Conservation (phyloP, 2,329 filamentous ascomycete species). For the Cladophialophora immunda region DNA sequence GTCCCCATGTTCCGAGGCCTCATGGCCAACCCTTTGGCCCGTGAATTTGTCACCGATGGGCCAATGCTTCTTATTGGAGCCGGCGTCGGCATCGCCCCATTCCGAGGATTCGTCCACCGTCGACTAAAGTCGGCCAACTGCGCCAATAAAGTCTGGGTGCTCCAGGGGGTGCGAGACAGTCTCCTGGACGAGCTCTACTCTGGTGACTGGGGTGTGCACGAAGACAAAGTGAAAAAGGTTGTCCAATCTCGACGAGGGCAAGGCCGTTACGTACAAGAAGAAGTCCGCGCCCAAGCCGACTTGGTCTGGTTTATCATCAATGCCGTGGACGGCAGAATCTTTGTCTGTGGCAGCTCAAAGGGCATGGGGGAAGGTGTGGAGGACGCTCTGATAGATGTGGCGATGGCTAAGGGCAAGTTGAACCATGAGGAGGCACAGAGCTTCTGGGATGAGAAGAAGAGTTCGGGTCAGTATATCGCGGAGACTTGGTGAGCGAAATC, state of each 20-base stretch:
- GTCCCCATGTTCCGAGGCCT: slow-evolving; percentile 98
- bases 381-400: slow-evolving; percentile 83
- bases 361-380: slow-evolving; percentile 99
- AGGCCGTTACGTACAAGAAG: slow-evolving; percentile 94
- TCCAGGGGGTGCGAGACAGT: slow-evolving; percentile 93
- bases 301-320: slow-evolving; percentile 99
- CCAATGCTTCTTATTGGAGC: slow-evolving; percentile 98
- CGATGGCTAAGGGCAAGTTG: slow-evolving; percentile 90
- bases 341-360: slow-evolving; percentile 93
- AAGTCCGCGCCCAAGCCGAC: slow-evolving; percentile 88
- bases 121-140: slow-evolving; percentile 93
- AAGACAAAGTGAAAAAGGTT: slow-evolving; percentile 83
- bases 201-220: slow-evolving; percentile 94
- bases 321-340: slow-evolving; percentile 91
- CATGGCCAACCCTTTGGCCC: slow-evolving; percentile 95
- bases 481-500: slow-evolving; percentile 49
- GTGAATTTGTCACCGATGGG: slow-evolving; percentile 89
- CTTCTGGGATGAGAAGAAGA: slow-evolving; percentile 93
- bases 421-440: slow-evolving; percentile 80
- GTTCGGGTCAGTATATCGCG: slow-evolving; percentile 93
- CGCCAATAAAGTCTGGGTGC: slow-evolving; percentile 96
- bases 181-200: slow-evolving; percentile 95
- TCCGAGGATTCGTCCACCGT: slow-evolving; percentile 96
- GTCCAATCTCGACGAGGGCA: slow-evolving; percentile 79
- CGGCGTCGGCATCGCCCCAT: slow-evolving; percentile 94